Base-by-base conservation (phyloP, 2,329 filamentous ascomycete genomes). In the Fusarium algeriense region DNA sequence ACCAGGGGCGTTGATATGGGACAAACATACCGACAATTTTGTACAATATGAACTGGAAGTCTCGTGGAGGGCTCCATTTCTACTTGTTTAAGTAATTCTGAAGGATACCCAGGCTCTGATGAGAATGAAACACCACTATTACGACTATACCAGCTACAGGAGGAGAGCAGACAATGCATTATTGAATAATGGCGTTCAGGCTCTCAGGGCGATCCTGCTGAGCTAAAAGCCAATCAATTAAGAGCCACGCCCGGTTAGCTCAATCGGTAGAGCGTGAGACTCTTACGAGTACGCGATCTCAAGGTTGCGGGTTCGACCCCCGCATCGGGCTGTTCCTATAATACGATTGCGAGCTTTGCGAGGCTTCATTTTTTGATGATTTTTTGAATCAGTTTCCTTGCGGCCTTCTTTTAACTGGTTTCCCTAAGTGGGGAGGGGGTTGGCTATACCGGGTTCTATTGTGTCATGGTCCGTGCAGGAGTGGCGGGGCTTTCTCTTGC, bases 241-340 rank as follows among this genome's bases (percentile, higher is more conserved):
- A 63, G 44, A 67, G 49, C 44, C 63, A 67, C 38, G 41, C 37
- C 48, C 37, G 37, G 41, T 55, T 26, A 77, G 74, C 73, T 78
- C 73, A 77, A 78, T 78, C 71, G 73, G 76, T 89, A 90, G 88
- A 90, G 88, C 87, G 88, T 89, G 85, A 89, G 88, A 90, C 88
- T 90, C 88, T 86, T 86, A 86, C 20, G 69, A 75, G 73, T 71
- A 66, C 73, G 53, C 75, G 65, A 50, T 67, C 85, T 86, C 83
- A 85, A 86, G 84, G 84, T 82, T 86, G 84, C 82, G 83, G 83
- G 86, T 87, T 86, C 84, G 84, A 85, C 79, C 80, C 80, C 80
- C 80, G 78, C 80, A 78, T 81, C 77, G 80, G 80, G 78, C 79
- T 81, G 40, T 80, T 79, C 74, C 77, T 79, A 79, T 77, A 73